Base-by-base conservation (phyloP, 352 stramenopile genomes). In the Elongisporangium anandrum region DNA sequence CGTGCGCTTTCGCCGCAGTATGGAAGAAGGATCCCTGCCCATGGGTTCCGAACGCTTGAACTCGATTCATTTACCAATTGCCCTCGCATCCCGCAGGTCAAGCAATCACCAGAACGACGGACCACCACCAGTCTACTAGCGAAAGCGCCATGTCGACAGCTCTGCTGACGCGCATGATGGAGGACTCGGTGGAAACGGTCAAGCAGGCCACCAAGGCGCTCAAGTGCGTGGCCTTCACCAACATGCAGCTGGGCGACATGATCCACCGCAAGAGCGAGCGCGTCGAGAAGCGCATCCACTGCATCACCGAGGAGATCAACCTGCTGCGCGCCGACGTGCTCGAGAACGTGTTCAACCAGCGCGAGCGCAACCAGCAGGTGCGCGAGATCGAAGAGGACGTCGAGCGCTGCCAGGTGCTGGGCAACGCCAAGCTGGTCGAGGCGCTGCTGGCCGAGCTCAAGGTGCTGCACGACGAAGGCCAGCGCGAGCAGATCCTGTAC, bases 141-240 rank as follows among this genome's bases (percentile, higher is more conserved):
- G 29, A 41, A 41, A 41, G 29, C 29, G 29, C 29, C 29, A 68
- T 78, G 54, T 61, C 61, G 23, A 61, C 69, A 50, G 57, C 70
- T 53, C 47, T 72, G 34, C 47, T 62, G 59, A 63, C 65, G 45
- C 68, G 59, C n/a, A 39, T 59, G 50, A 55, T 78, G 50, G 59
- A 67, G 48, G 60, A 70, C 50, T 72, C 66, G 13, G 49, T 66
- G 3, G 77, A 87, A 60, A 73, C 64, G 19, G 77, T 72, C 58
- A 82, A 84, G 70, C 77, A 87, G 58, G 73, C 77, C 56, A 80
- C 77, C 55, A 87, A 87, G 62, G 75, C 75, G 55, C 73, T 87
- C 57, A 87, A 87, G 56, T 79, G 68, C 69, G 77, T 87, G 47
- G 75, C 75, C 51, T 83, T 73, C 59, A 81, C 72, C 59, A 81